These are phyloP conservation scores for Quercus bicolor DNA, from an alignment of 306 rosid genomes.

Conservation along the genomic window DNA sequence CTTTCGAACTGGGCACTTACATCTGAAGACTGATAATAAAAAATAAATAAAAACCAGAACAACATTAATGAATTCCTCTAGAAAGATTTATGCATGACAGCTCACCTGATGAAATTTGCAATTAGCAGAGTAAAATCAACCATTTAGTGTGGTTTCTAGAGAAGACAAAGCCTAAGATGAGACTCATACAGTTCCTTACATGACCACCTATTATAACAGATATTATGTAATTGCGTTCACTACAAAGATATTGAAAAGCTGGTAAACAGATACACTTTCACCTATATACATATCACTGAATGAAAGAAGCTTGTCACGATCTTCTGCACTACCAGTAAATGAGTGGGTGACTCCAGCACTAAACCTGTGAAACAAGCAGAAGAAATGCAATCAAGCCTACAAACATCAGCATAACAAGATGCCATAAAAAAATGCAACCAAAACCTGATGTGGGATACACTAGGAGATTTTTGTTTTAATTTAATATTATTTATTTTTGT, in stretches of 20 bases:
- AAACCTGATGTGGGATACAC: background rate
- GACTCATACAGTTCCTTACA: slow-evolving; percentile 4
- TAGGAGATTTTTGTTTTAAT: too few species aligned
- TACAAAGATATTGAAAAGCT: slow-evolving; percentile 13
- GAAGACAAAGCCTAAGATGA: background rate
- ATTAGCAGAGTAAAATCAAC: background rate
- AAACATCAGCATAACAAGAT: slow-evolving; percentile 14
- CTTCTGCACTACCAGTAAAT: slow-evolving; percentile 80
- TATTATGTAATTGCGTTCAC: background rate
- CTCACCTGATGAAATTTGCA: slow-evolving; percentile 1
- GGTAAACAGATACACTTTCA: slow-evolving; percentile 25
- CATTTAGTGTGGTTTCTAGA: background rate
- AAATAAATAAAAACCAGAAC: too few species aligned
- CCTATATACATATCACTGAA: slow-evolving; percentile 76
- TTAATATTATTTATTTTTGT: too few species aligned
- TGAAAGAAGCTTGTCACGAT: slow-evolving; percentile 72
- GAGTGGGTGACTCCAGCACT: slow-evolving; percentile 84
- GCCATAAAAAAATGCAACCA: background rate
- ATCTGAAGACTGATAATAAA: too few species aligned
- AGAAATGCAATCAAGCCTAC: slow-evolving; percentile 3
- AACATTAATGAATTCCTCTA: too few species aligned
- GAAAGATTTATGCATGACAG: background rate
- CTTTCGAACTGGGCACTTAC: too few species aligned
- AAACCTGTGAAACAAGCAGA: slow-evolving; percentile 50
- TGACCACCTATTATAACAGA: background rate